Base-by-base conservation (phyloP, 1,139 yeast species). In the Eremothecium sinecaudum region DNA sequence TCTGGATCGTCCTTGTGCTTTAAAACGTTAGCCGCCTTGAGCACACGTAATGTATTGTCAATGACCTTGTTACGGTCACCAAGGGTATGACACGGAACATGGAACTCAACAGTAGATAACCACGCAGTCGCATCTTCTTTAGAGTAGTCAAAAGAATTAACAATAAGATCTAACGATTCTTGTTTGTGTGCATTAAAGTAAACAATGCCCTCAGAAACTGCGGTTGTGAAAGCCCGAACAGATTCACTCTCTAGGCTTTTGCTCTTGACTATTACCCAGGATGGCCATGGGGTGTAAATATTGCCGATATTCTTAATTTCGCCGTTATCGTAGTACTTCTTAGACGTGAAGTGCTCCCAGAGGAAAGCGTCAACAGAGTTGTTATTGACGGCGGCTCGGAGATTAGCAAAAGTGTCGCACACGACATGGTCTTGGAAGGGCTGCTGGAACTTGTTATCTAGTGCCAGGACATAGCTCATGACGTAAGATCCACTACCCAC, bases 301-400 rank as follows among this genome's bases (percentile, higher is more conserved):
- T 80, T 83, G 8, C 95, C 96, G 42, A 86, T 75, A 47, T 72
- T 67, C 57, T 80, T 82, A 60, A 86, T 77, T 50, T 84, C 95
- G 11, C 73, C 69, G 38, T 62, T 69, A 51, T 83, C 94, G 54
- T 81, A 83, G 61, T 82, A 86, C 56, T 73, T 76, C 53, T 84
- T 86, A 29, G 87, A 74, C 4, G 96, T 86, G 63, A 84, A 86
- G 56, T 81, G 73, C 51, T 86, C 96, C 96, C 96, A 86, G 94
- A 86, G 81, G 59, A 86, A 86, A 1, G 92, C 93, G 54, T 86
- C 96, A 31, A 80, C 67, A 8, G 61, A 67, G 39, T 61, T 62
- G 43, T 62, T 61, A 58, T 83, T 83, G 25, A 84, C 96, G 2
- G 87, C 77, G 40, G 74, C 83, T 42, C 96, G 68, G 48, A 86